Conservation (phyloP, 306 rosid species). For the Sicyos edulis region DNA sequence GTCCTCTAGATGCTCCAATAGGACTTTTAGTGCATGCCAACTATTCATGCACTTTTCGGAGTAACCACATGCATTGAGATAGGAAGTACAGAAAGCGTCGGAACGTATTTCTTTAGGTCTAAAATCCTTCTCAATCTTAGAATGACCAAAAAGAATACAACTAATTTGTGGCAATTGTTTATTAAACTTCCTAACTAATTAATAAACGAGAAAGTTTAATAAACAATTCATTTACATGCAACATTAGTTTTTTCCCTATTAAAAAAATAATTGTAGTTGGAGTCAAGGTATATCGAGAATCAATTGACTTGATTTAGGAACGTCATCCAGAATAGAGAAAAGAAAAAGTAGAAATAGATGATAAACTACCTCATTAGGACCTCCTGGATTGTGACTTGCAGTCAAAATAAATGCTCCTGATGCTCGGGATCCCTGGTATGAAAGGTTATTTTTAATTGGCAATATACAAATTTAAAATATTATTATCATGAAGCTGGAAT, state of each 20-base stretch:
- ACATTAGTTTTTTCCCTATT: background rate
- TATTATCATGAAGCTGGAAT: background rate
- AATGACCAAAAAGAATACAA: slow-evolving; percentile 7
- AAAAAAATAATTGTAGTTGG: background rate
- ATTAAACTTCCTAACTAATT: background rate
- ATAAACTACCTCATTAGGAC: slow-evolving; percentile 69
- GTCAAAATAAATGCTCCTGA: slow-evolving; percentile 96
- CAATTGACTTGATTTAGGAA: slow-evolving; percentile 8
- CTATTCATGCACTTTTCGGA: slow-evolving; percentile 11
- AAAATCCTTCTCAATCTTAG: background rate
- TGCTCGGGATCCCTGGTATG: slow-evolving; percentile 74
- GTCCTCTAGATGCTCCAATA: background rate
- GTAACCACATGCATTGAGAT: background rate
- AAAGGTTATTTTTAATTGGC: slow-evolving; percentile 19
- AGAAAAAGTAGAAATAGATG: background rate
- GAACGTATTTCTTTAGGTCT: background rate
- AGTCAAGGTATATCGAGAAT: background rate
- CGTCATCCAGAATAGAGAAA: background rate
- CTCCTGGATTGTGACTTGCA: slow-evolving; percentile 99
- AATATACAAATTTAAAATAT: background rate
- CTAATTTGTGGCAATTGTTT: background rate
- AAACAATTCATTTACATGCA: background rate
- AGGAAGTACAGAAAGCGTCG: background rate
- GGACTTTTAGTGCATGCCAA: background rate
- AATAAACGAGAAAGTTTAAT: background rate